A percentile compares a stretch with the other conserved stretches of the same genome.
These are phyloP conservation scores for Osmanthus fragrans DNA, from an alignment of 257 asterid species.

Conservation along the genomic window DNA sequence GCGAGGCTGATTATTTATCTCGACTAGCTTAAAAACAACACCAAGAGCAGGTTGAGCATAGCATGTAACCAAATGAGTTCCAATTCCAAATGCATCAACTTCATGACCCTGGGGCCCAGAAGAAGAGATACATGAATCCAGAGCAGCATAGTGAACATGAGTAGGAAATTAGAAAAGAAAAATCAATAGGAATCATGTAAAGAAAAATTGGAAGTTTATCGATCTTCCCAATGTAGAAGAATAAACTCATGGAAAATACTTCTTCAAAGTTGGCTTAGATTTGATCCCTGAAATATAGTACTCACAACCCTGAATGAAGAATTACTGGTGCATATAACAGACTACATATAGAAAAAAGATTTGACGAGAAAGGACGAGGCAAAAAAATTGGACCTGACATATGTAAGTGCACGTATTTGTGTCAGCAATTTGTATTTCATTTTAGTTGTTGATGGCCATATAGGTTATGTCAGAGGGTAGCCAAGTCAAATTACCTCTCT, in stretches of 20 bases:
- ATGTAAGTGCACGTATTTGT: neutral
- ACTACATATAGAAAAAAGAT: neutral
- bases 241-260: neutral
- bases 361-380: neutral
- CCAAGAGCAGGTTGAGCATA: constrained; percentile 71
- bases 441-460: neutral
- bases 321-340: neutral
- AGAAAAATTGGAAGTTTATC: constrained; percentile 1
- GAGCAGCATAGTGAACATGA: constrained; percentile 12
- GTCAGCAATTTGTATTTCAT: neutral
- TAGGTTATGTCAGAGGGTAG: neutral
- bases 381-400: neutral
- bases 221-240: neutral
- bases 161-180: neutral
- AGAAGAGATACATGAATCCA: constrained; percentile 3
- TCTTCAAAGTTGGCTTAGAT: neutral
- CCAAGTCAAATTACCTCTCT: neutral
- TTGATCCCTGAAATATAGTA: neutral
- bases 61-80: constrained; percentile 67
- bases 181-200: neutral
- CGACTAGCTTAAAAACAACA: constrained; percentile 65
- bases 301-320: neutral
- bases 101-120: constrained; percentile 54
- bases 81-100: constrained; percentile 64
- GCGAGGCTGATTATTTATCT: constrained; percentile 67